These are phyloP conservation scores for Streptanthus diversifolius DNA, from an alignment of 345 rosid species.

Conservation along the genomic window DNA sequence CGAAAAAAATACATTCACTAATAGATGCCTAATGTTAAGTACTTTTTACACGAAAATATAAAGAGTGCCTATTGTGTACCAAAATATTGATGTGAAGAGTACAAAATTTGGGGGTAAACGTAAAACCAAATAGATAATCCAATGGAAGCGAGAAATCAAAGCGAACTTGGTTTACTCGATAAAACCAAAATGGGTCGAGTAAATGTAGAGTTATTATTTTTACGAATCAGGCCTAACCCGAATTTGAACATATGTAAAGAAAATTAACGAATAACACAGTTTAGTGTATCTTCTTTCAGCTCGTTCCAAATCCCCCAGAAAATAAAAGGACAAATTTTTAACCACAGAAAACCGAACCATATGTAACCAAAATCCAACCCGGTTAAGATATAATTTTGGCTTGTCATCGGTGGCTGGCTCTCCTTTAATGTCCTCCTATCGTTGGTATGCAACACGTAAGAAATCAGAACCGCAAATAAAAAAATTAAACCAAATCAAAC, in stretches of 20 bases:
- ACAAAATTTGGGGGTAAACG: not conserved
- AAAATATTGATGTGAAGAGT: too few relatives aligned
- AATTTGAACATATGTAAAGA: conserved; percentile 20
- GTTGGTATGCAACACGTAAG: not conserved
- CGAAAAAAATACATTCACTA: too few relatives aligned
- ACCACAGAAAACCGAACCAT: conserved; percentile 16
- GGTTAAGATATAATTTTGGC: conserved; percentile 20
- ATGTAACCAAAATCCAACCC: conserved; percentile 5
- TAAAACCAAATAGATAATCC: not conserved
- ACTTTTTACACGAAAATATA: too few relatives aligned
- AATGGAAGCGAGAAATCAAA: not conserved
- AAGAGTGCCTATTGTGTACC: too few relatives aligned
- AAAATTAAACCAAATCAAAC: not conserved
- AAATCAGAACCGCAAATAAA: not conserved
- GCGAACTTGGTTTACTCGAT: conserved; percentile 17
- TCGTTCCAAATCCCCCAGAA: conserved; percentile 16
- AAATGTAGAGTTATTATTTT: conserved; percentile 18
- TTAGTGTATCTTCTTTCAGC: not conserved
- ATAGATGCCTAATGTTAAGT: too few relatives aligned
- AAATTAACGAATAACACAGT: conserved; percentile 23
- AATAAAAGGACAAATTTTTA: conserved; percentile 9
- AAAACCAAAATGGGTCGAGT: conserved; percentile 21
- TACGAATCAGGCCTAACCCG: conserved; percentile 25
- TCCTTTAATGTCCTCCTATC: conserved; percentile 11
- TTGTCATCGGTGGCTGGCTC: conserved; percentile 4